Percentiles rank a stretch among this genome's conserved stretches.
Conservation (phyloP, 2,329 filamentous ascomycete species). For the Pyrenophora seminiperda region DNA sequence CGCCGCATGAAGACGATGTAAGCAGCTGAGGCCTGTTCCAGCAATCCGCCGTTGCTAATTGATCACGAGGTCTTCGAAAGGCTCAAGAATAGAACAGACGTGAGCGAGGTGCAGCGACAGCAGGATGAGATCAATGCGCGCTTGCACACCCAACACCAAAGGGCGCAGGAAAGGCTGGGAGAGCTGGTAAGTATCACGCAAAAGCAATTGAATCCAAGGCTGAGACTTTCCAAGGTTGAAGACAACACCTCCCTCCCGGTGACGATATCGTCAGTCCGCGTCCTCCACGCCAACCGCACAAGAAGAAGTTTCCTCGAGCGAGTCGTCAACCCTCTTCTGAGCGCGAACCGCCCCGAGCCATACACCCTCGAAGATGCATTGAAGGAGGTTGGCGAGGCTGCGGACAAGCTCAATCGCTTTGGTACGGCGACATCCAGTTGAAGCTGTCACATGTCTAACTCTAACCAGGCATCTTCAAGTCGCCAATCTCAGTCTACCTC, state of each 20-base stretch:
- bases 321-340: conserved; percentile 77
- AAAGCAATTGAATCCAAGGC: conserved; percentile 6
- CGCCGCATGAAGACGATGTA: conserved; percentile 55
- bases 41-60: conserved; percentile 17
- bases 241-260: conserved; percentile 86
- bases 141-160: conserved; percentile 62
- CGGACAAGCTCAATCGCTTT: conserved; percentile 77
- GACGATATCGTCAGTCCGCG: conserved; percentile 81
- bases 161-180: conserved; percentile 66
- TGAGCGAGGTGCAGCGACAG: conserved; percentile 63
- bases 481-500: conserved; percentile 80
- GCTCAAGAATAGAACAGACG: conserved; percentile 63
- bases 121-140: conserved; percentile 65
- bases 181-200: conserved; percentile 62
- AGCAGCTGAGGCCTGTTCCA: conserved; percentile 9
- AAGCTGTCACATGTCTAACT: conserved; percentile 21
- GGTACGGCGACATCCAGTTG: conserved; percentile 59
- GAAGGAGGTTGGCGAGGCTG: conserved; percentile 69
- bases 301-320: conserved; percentile 81
- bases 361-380: conserved; percentile 81
- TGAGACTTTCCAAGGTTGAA: conserved; percentile 61
- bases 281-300: conserved; percentile 84
- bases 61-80: conserved; percentile 62
- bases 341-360: conserved; percentile 66
- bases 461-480: conserved; percentile 78